Conservation (phyloP, 2,329 filamentous ascomycete species). For the Monilinia vaccinii-corymbosi region DNA sequence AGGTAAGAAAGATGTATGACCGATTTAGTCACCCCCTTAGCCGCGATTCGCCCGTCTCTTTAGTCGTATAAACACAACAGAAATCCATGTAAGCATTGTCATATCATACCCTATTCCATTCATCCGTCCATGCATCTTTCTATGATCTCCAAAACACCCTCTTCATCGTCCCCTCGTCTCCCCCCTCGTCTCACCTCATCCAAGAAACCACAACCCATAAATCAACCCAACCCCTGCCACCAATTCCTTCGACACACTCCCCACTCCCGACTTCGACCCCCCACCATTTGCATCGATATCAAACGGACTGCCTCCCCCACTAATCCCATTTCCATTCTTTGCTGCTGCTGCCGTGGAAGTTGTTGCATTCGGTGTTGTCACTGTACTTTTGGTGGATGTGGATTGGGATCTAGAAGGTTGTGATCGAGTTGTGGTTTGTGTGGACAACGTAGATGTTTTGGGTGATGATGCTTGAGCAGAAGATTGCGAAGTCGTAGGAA, state of each 20-base stretch:
- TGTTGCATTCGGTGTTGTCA: not conserved
- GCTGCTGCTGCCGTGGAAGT: not conserved
- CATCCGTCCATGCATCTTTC: not conserved
- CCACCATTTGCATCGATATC: constrained; percentile 9
- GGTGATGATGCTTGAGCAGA: not conserved
- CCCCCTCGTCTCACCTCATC: not conserved
- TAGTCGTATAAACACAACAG: not conserved
- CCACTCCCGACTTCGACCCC: not conserved
- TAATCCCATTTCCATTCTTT: not conserved
- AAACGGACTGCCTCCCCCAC: constrained; percentile 12
- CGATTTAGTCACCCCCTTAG: not conserved
- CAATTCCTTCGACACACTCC: not conserved
- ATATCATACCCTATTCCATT: not conserved
- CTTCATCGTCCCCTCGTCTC: not conserved
- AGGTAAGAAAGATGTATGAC: not conserved
- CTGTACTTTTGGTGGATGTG: not conserved
- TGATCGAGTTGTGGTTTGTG: not conserved
- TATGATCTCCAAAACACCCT: not conserved
- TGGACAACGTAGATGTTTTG: not conserved
- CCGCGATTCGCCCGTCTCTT: not conserved
- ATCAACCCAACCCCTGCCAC: not conserved
- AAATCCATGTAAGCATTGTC: not conserved
- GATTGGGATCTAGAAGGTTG: not conserved
- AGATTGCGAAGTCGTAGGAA: not conserved
- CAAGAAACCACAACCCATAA: not conserved